Percentiles rank a stretch among this genome's conserved stretches.
Conservation (phyloP, 2,329 filamentous ascomycete species). For the Dactylonectria estremocensis region DNA sequence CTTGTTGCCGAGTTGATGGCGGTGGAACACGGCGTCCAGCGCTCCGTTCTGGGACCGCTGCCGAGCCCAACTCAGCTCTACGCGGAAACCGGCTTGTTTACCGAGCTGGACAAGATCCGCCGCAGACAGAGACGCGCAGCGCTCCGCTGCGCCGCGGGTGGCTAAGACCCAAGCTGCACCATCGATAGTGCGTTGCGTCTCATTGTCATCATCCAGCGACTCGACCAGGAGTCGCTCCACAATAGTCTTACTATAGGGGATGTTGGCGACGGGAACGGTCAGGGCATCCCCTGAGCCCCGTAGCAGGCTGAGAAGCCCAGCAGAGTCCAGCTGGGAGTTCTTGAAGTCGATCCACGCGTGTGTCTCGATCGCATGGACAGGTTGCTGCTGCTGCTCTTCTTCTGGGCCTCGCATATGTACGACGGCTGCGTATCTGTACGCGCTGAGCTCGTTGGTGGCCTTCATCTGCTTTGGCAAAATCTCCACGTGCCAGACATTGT, state of each 20-base stretch:
- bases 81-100: slow-evolving; percentile 59
- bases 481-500: slow-evolving; percentile 31
- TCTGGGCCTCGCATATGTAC: slow-evolving; percentile 10
- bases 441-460: slow-evolving; percentile 32
- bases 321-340: slow-evolving; percentile 19
- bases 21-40: slow-evolving; percentile 50
- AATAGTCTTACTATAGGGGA: slow-evolving; percentile 50
- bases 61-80: slow-evolving; percentile 63
- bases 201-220: slow-evolving; percentile 24
- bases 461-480: slow-evolving; percentile 50
- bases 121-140: slow-evolving; percentile 22
- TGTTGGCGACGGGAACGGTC: slow-evolving; percentile 41
- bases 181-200: background rate
- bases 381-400: background rate
- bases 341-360: slow-evolving; percentile 43
- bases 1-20: slow-evolving; percentile 49
- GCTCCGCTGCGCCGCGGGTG: slow-evolving; percentile 1
- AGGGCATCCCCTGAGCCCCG: background rate
- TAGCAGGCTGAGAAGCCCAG: slow-evolving; percentile 28
- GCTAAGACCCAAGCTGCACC: slow-evolving; percentile 12
- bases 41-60: slow-evolving; percentile 50
- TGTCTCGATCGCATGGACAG: slow-evolving; percentile 14
- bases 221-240: slow-evolving; percentile 45
- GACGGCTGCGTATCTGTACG: slow-evolving; percentile 48
- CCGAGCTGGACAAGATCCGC: slow-evolving; percentile 33